Base-by-base conservation (phyloP, 805 yeast genomes). In the Metschnikowia drakensbergensis region DNA sequence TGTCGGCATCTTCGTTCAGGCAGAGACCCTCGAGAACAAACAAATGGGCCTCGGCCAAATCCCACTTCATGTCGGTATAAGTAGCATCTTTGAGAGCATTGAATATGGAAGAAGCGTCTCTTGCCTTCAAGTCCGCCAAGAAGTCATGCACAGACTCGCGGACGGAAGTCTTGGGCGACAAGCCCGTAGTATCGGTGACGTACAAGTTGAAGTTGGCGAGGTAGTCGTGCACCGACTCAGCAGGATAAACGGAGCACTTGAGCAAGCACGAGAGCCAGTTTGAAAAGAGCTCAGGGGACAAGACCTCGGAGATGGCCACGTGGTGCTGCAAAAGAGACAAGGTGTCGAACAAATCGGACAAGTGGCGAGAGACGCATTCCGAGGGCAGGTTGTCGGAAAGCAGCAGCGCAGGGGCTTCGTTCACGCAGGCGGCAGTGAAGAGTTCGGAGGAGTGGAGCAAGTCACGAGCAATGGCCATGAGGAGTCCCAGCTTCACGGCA, bases 181-280 rank as follows among this genome's bases (percentile, higher is more conserved):
- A 72, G 1, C 89, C 96, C 1, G 88, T 74, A 48, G 87, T 90
- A 32, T 81, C 84, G 2, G 90, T 79, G 5, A 88, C 86, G 62
- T 81, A 89, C 3, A 64, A 66, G 58, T 90, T 88, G 59, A 82
- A 77, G 59, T 90, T 91, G 2, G 68, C 71, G 3, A 65, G 62
- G 74, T 84, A 87, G 4, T 74, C 76, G 32, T 72, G 76, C 29
- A 68, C 63, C 0, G 69, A 64, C 4, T 70, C 75, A 1, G 58
- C 49, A 1, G 84, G 74, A 9, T 83, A 57, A 8, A 64, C 58
- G 5, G 81, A 63, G 6, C 78, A 62, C 3, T 56, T 54, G 0
- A 72, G 54, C 5, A 81, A 54, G n/a, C 69, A 48, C 6, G 64
- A 58, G 1, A 54, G 42, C 43, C 61, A 46, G 5, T n/a, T n/a